A percentile compares a stretch with the other conserved stretches of the same genome.
Conservation (phyloP, 2,329 filamentous ascomycete species). For the Colletotrichum lupini region DNA sequence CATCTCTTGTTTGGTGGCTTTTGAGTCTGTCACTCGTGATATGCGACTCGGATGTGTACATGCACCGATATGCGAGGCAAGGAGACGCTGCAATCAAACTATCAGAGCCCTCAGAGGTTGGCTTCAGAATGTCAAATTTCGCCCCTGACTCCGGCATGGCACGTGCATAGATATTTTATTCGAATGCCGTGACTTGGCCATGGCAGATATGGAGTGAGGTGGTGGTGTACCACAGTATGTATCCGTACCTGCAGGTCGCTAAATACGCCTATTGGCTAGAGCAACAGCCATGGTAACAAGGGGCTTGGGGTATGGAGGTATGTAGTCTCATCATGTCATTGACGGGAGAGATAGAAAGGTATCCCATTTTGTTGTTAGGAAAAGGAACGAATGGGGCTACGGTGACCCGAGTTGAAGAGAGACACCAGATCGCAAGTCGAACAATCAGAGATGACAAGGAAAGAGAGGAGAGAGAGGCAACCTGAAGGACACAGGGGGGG, state of each 20-base stretch:
- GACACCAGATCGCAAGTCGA: not conserved
- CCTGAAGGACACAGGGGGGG: not conserved
- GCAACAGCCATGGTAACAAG: not conserved
- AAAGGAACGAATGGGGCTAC: not conserved
- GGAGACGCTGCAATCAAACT: conserved; percentile 13
- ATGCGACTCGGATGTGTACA: too few species aligned
- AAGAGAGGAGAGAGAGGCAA: not conserved
- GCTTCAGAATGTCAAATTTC: conserved; percentile 14
- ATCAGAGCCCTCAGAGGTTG: not conserved
- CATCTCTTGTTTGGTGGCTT: not conserved
- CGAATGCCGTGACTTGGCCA: conserved; percentile 8
- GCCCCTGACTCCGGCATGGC: conserved; percentile 28
- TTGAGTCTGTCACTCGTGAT: too few species aligned
- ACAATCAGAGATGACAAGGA: not conserved
- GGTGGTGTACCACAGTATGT: not conserved
- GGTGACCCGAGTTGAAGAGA: not conserved
- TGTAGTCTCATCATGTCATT: not conserved
- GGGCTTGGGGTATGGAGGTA: not conserved
- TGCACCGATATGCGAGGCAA: not conserved
- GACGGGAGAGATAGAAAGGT: too few species aligned
- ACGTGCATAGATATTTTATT: conserved; percentile 9
- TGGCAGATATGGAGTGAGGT: not conserved
- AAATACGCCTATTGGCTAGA: conserved; percentile 22
- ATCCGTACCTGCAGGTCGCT: conserved; percentile 24
- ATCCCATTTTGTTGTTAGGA: not conserved